Conservation (phyloP, 345 rosid genomes). For the Capsella bursapastoris region DNA sequence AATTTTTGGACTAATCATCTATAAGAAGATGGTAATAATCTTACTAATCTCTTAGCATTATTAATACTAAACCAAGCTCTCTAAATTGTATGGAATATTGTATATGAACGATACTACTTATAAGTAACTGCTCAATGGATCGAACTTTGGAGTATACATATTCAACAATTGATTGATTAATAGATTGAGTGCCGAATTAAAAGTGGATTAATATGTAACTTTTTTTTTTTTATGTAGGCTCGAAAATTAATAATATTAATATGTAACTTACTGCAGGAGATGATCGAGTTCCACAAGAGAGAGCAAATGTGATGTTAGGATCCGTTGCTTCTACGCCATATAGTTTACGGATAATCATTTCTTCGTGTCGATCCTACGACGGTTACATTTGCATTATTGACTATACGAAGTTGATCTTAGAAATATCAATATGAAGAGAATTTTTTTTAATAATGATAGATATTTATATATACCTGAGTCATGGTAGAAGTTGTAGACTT, state of each 20-base stretch:
- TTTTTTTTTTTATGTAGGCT: neutral
- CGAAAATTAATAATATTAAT: neutral
- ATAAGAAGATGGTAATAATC: neutral
- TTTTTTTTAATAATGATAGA: neutral
- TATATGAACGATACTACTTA: neutral
- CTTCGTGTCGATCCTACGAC: constrained; percentile 59
- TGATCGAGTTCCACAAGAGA: constrained; percentile 86
- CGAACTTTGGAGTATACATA: neutral
- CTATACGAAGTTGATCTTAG: neutral
- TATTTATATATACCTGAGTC: constrained; percentile 50
- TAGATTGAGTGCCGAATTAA: neutral
- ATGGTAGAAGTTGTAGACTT: constrained; percentile 52
- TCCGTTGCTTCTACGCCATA: constrained; percentile 64
- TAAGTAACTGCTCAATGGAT: neutral
- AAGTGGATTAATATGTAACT: constrained; percentile 36
- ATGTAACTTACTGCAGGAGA: constrained; percentile 77
- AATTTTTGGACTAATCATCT: neutral
- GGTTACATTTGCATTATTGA: constrained; percentile 9
- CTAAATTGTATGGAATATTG: neutral
- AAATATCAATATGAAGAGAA: neutral
- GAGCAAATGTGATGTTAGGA: constrained; percentile 83
- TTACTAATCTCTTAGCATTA: neutral
- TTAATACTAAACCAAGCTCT: too few species aligned
- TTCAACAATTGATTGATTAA: neutral
- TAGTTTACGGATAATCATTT: constrained; percentile 61